Base-by-base conservation (phyloP, 2,329 filamentous ascomycete genomes). In the Pseudogymnoascus sp. region DNA sequence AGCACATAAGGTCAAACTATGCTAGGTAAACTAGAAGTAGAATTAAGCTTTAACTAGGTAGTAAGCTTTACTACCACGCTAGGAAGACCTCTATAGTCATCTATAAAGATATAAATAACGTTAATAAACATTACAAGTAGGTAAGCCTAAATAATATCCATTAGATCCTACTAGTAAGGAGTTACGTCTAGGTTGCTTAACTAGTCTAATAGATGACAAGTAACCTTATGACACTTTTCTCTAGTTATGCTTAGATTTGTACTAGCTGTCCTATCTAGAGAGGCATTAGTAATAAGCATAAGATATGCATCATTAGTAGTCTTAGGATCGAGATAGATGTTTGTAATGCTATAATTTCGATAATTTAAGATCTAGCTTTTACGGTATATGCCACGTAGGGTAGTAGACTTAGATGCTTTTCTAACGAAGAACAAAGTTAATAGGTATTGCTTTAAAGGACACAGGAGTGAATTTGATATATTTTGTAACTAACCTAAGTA, bases 51-150 rank as follows among this genome's bases (percentile, higher is more conserved):
- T 50, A 61, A 60, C 67, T 63, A 70, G 17, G 17, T 19, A 35
- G 62, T 62, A 17, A 71, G 47, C 17, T 53, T 66, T 33, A 61
- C 44, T 59, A 67, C 63, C 13, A 68, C 62, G 31, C 59, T 50
- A 38, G 61, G 61, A 17, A 70, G 61, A 10, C 65, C 63, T 23
- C 66, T 21, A 53, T 67, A 67, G 60, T 72, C 68, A 33, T 70
- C 50, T 19, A 65, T 63, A 61, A 72, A 71, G 50, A 71, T 67
- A 47, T 64, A 70, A 19, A 72, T 42, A 15, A 72, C 63, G 50
- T 72, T 63, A 42, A 61, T 62, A 53, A 72, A 72, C 28, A 68
- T 53, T 33, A 64, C 68, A 3, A 69, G 44, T 10, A 71, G 59
- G 53, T 65, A 61, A 31, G 68, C 60, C 19, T 63, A 38, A 42